phyloP scores from a whole-genome alignment of 2,329 filamentous ascomycete species.

The Colletotrichum sp. region DNA sequence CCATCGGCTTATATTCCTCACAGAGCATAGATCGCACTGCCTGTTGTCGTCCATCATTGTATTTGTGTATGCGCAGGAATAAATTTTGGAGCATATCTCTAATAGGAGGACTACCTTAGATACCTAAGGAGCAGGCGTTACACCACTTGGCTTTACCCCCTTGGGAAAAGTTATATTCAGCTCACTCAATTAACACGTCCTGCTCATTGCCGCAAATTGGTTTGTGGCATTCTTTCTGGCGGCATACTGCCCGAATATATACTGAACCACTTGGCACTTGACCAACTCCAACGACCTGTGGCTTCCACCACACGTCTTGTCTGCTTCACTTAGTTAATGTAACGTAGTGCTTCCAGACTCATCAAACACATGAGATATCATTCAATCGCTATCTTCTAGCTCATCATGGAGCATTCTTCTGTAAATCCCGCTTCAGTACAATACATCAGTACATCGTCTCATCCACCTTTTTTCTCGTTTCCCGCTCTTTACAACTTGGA shows the following conservation, averaged over 20 bases:
- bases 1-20: neutral
- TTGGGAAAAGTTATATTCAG: too few relatives aligned
- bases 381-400: neutral
- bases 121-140: neutral
- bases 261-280: accelerated
- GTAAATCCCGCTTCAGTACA: neutral
- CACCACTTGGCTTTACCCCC: too few relatives aligned
- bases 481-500: slow-evolving; percentile 60
- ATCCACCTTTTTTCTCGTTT: neutral
- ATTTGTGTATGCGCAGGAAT: neutral
- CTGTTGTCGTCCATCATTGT: neutral
- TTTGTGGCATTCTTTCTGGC: accelerated
- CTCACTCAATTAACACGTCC: too few relatives aligned
- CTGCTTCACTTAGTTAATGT: neutral
- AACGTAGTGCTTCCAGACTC: neutral
- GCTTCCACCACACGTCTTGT: neutral
- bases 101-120: too few relatives aligned
- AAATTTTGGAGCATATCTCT: neutral
- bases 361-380: slow-evolving; percentile 3
- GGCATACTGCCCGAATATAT: neutral
- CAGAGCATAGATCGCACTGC: neutral
- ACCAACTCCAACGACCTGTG: accelerated
- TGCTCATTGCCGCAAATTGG: too few relatives aligned
- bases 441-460: neutral
- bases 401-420: neutral